phyloP scores from a whole-genome alignment of 2,329 filamentous ascomycete genomes.

The Epichloe aotearoae region DNA sequence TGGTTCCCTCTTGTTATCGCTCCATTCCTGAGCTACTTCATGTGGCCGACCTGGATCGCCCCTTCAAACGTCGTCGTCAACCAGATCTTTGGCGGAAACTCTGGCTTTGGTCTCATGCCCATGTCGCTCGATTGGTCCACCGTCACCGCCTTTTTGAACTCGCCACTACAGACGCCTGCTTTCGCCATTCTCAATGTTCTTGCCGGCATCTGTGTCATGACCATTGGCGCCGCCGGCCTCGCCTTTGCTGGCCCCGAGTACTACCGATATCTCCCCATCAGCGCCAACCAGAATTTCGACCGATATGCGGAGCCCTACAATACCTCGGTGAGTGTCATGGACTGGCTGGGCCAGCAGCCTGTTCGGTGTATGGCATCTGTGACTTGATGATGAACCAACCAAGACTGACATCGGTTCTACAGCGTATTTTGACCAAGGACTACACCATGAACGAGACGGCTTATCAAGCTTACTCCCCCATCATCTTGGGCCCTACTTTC shows the following conservation, averaged over 20 bases:
- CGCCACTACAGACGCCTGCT: constrained; percentile 46
- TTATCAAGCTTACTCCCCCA: constrained; percentile 46
- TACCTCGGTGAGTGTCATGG: constrained; percentile 16
- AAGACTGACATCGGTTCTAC: constrained; percentile 3
- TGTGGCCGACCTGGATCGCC: constrained; percentile 48
- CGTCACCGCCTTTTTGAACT: constrained; percentile 40
- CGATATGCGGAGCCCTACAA: constrained; percentile 45
- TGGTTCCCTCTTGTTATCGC: constrained; percentile 47
- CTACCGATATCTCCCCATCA: constrained; percentile 42
- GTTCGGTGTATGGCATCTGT: background rate
- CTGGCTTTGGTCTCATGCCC: constrained; percentile 48
- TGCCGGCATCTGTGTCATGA: constrained; percentile 36
- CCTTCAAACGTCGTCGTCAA: constrained; percentile 49
- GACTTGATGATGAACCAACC: background rate
- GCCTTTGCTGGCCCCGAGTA: constrained; percentile 38
- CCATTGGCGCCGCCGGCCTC: constrained; percentile 37
- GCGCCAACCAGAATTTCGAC: constrained; percentile 42
- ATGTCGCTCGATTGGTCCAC: constrained; percentile 56
- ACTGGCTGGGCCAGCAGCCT: background rate
- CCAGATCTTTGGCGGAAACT: constrained; percentile 50
- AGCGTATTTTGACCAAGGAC: constrained; percentile 37
- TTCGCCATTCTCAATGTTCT: constrained; percentile 47
- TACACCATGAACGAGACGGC: constrained; percentile 39
- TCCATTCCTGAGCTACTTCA: constrained; percentile 45
- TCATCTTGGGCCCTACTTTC: constrained; percentile 41